A percentile compares a stretch with the other conserved stretches of the same genome.
These are phyloP conservation scores for Rutstroemia sp. DNA, from an alignment of 2,329 filamentous ascomycete species.

Conservation along the genomic window DNA sequence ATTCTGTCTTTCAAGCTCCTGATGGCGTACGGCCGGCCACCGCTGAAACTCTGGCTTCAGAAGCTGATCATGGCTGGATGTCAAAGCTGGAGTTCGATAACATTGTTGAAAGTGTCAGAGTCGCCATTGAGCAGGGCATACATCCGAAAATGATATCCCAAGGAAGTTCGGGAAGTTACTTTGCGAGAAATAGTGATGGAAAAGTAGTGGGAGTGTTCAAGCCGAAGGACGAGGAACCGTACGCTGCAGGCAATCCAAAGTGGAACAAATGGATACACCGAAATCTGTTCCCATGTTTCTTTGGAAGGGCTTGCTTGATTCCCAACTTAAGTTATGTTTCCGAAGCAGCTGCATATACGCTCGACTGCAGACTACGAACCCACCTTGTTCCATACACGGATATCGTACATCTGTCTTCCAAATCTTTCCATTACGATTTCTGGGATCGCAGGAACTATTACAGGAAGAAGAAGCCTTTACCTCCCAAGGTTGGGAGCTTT, in stretches of 20 bases:
- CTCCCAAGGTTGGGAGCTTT: slow-evolving; percentile 89
- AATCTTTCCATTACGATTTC: slow-evolving; percentile 96
- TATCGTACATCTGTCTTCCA: slow-evolving; percentile 87
- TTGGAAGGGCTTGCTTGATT: slow-evolving; percentile 88
- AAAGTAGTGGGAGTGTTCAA: slow-evolving; percentile 98
- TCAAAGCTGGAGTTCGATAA: slow-evolving; percentile 77
- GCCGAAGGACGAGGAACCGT: slow-evolving; percentile 97
- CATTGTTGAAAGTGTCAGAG: slow-evolving; percentile 81
- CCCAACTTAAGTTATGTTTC: slow-evolving; percentile 97
- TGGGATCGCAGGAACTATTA: slow-evolving; percentile 90
- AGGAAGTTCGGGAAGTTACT: slow-evolving; percentile 96
- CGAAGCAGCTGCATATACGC: slow-evolving; percentile 91
- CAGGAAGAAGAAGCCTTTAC: slow-evolving; percentile 77
- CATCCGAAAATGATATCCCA: slow-evolving; percentile 96
- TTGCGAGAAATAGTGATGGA: slow-evolving; percentile 82
- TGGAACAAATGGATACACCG: slow-evolving; percentile 99
- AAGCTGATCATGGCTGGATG: slow-evolving; percentile 56
- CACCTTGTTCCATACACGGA: slow-evolving; percentile 95
- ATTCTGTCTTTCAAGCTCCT: slow-evolving; percentile 92
- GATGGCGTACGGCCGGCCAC: slow-evolving; percentile 78
- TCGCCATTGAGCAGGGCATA: slow-evolving; percentile 81
- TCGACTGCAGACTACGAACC: slow-evolving; percentile 83
- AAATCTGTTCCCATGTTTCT: slow-evolving; percentile 95
- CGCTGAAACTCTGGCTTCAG: slow-evolving; percentile 61
- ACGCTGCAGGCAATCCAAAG: slow-evolving; percentile 93